Conservation (phyloP, 1,284 basidiomycete species). For the Boletellus deceptivus region DNA sequence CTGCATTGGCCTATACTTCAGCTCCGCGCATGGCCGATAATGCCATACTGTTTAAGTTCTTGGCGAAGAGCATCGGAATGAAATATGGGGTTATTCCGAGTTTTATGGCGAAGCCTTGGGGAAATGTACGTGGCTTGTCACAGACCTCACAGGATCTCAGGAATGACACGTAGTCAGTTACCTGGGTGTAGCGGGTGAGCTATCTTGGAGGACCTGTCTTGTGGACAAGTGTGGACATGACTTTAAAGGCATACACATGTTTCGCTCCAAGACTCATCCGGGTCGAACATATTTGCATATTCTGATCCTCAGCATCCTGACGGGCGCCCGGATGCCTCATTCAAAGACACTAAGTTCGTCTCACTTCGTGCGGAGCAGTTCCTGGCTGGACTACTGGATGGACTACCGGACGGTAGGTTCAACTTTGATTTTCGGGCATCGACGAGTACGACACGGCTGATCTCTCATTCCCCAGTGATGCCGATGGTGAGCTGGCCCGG, state of each 20-base stretch:
- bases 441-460: background rate
- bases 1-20: slow-evolving; percentile 88
- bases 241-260: slow-evolving; percentile 85
- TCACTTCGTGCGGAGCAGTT: slow-evolving; percentile 89
- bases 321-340: slow-evolving; percentile 69
- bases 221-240: slow-evolving; percentile 3
- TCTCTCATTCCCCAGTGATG: slow-evolving; percentile 45
- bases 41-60: slow-evolving; percentile 88
- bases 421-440: background rate
- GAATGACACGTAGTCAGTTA: slow-evolving; percentile 47
- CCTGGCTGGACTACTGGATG: slow-evolving; percentile 86
- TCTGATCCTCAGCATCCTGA: slow-evolving; percentile 39
- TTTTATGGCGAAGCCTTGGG: slow-evolving; percentile 99
- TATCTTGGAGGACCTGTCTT: background rate
- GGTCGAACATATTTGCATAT: slow-evolving; percentile 80
- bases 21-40: slow-evolving; percentile 92
- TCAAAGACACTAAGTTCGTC: slow-evolving; percentile 80
- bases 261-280: slow-evolving; percentile 70
- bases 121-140: slow-evolving; percentile 57
- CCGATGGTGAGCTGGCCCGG: slow-evolving; percentile 45
- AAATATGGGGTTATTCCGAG: slow-evolving; percentile 86
- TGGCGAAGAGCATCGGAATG: slow-evolving; percentile 92
- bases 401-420: slow-evolving; percentile 78
- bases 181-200: slow-evolving; percentile 88
- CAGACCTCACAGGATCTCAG: background rate